A percentile compares a stretch with the other conserved stretches of the same genome.
phyloP scores from a whole-genome alignment of 352 stramenopile species.

The Stephanocyclus meneghinianus region DNA sequence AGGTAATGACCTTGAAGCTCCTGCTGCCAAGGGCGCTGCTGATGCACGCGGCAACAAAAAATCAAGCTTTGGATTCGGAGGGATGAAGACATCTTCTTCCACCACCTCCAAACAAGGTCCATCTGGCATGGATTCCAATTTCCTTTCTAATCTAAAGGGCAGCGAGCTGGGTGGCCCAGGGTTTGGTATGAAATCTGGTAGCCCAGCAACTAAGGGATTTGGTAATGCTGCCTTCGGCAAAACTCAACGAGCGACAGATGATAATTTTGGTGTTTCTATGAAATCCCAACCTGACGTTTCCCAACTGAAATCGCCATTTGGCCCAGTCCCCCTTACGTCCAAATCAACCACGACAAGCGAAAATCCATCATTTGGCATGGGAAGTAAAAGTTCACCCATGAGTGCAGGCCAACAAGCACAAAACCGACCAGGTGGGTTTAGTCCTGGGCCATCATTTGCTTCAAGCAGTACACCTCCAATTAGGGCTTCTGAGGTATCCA shows the following conservation, averaged over 20 bases:
- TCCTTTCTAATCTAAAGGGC: not conserved
- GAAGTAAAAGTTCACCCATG: not conserved
- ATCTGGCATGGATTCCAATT: not conserved
- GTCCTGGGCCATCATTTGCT: not conserved
- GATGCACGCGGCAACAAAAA: not conserved
- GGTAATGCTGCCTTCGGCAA: not conserved
- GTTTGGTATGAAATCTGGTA: not conserved
- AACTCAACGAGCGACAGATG: not conserved
- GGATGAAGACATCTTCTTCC: not conserved
- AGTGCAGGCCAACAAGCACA: too few relatives aligned
- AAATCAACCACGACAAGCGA: not conserved
- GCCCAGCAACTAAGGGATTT: not conserved
- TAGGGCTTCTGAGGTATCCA: slow-evolving; percentile 15
- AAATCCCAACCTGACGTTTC: too few relatives aligned
- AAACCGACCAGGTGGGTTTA: not conserved
- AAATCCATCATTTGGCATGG: not conserved
- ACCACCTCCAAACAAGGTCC: not conserved
- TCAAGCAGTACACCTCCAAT: not conserved
- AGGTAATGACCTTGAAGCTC: too few relatives aligned
- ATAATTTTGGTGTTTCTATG: too few relatives aligned
- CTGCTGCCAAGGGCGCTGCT: not conserved
- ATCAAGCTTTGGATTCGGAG: slow-evolving; percentile 11
- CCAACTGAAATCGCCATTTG: not conserved
- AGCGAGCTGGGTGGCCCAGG: not conserved
- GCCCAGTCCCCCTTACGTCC: not conserved